A percentile compares a stretch with the other conserved stretches of the same genome.
Conservation (phyloP, 495 filamentous ascomycete species). For the Xylaria scruposa region DNA sequence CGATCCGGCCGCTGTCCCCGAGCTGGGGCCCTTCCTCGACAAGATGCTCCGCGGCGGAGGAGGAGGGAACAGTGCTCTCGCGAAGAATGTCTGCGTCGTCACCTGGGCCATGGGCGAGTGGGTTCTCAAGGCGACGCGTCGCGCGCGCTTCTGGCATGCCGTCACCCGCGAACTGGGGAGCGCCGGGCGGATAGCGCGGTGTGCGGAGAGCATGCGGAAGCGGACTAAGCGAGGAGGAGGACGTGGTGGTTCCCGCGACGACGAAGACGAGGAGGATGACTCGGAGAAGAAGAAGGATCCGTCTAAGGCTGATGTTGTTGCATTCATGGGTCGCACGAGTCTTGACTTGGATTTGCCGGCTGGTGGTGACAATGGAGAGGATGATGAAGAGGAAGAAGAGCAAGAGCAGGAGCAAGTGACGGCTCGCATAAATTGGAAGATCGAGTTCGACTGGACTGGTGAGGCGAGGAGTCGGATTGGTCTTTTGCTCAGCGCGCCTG, state of each 20-base stretch:
- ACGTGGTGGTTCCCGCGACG: constrained; percentile 13
- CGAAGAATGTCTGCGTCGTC: constrained; percentile 53
- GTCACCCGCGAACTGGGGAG: constrained; percentile 50
- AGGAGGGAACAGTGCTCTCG: constrained; percentile 38
- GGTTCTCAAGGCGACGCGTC: constrained; percentile 50
- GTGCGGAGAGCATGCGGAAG: constrained; percentile 37
- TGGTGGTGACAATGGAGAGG: neutral
- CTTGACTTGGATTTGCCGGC: constrained; percentile 51
- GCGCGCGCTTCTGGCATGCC: constrained; percentile 55
- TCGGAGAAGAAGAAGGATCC: constrained; percentile 21
- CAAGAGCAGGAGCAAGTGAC: constrained; percentile 33
- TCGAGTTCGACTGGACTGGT: constrained; percentile 68
- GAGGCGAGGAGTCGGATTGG: constrained; percentile 61
- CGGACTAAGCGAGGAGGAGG: constrained; percentile 32
- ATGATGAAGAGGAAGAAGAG: neutral
- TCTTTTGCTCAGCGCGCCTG: constrained; percentile 53
- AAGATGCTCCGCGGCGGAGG: constrained; percentile 27
- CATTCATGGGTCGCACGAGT: constrained; percentile 51
- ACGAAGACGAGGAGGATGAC: constrained; percentile 27
- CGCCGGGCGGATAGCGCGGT: constrained; percentile 35
- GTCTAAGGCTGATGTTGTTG: constrained; percentile 39
- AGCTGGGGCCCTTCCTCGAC: constrained; percentile 52
- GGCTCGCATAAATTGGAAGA: constrained; percentile 60
- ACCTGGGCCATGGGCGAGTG: constrained; percentile 62
- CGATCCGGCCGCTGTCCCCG: constrained; percentile 48